Evolutionary conservation across 345 rosid genomes (phyloP), one percentile per base, ranked within the genome.

Genomic region (Capsella bursapastoris): DNA sequence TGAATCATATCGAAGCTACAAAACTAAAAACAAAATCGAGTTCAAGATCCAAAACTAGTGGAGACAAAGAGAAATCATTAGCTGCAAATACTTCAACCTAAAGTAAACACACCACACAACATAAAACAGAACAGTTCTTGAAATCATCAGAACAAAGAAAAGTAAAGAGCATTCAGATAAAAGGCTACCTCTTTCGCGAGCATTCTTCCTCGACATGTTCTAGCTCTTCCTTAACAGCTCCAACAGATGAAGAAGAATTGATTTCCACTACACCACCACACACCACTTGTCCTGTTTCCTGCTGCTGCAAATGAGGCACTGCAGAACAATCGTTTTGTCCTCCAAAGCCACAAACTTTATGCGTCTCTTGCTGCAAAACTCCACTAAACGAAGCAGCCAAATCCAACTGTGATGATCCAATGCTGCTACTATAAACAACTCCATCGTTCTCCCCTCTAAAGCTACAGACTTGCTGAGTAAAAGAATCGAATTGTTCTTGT

Each of bases 241-340:
- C 76, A 57, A 56, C 81, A 34, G 73, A 78, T 34, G 81, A 78
- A 3, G 81, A 72, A 78, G 81, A 72, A 45, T 66, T 72, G 50
- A 78, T 72, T 8, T 78, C 81, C 15, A 78, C 61, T 3, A 65
- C 63, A 58, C 28, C 45, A 4, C 32, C 11, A 48, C 55, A 70
- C 7, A 57, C 53, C 2, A 57, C 53, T 57, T 71, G 68, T 25
- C 70, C 66, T 2, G 2, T 70, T 44, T 47, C 60, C n/a, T 44
- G 74, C 47, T 34, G 15, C 50, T 34, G 37, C 37, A 64, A 34
- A 48, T 7, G 43, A 63, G 14, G 1, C 51, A 5, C 43, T 56
- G 38, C 51, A 47, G 51, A 56, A 29, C 22, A 35, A 11, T 75
- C 7, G 45, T 75, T 51, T 51, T 9, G 0, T 13, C 38, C 64